Evolutionary conservation across 1,284 basidiomycete species (phyloP).

Genomic region (Apiotrichum gracile): DNA sequence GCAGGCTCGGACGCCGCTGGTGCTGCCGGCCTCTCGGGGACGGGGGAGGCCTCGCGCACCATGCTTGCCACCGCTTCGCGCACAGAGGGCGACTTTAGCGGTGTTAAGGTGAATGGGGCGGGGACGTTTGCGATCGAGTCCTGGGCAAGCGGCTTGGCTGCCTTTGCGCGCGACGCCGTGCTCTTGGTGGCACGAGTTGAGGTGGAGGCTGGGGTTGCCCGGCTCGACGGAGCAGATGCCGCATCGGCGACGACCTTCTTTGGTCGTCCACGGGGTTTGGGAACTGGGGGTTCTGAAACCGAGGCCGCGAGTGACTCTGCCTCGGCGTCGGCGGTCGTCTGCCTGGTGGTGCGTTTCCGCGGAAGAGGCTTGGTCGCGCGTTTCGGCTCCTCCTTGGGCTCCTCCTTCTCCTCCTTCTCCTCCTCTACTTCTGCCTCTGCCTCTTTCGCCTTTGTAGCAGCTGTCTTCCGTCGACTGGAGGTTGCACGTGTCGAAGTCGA

Average conservation of each 20-base stretch:
- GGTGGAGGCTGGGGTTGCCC: neutral
- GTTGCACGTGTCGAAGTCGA: neutral
- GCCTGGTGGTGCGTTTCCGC: slow-evolving; percentile 1
- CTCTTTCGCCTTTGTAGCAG: neutral
- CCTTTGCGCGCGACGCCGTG: neutral
- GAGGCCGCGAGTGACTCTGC: neutral
- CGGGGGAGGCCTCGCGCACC: slow-evolving; percentile 6
- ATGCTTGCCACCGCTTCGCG: slow-evolving; percentile 10
- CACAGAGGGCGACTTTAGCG: slow-evolving; percentile 1
- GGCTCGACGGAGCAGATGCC: too few species aligned
- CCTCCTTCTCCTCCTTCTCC: neutral
- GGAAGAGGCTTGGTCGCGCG: slow-evolving; percentile 15
- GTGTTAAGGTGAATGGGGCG: slow-evolving; percentile 1
- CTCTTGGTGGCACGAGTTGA: neutral
- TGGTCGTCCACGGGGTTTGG: neutral
- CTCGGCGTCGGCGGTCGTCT: neutral
- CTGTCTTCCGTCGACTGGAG: neutral
- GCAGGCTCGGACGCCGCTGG: slow-evolving; percentile 1
- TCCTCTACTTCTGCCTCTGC: neutral
- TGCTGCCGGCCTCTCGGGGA: neutral
- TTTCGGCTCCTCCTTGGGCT: slow-evolving; percentile 4
- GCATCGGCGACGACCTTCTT: slow-evolving; percentile 2
- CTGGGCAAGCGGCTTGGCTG: slow-evolving; percentile 16
- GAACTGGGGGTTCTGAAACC: neutral
- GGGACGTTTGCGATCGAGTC: slow-evolving; percentile 33